A percentile compares a stretch with the other conserved stretches of the same genome.
Evolutionary conservation across 2,329 filamentous ascomycete genomes (phyloP).

Genomic region (Phaeosphaeriaceae sp.): DNA sequence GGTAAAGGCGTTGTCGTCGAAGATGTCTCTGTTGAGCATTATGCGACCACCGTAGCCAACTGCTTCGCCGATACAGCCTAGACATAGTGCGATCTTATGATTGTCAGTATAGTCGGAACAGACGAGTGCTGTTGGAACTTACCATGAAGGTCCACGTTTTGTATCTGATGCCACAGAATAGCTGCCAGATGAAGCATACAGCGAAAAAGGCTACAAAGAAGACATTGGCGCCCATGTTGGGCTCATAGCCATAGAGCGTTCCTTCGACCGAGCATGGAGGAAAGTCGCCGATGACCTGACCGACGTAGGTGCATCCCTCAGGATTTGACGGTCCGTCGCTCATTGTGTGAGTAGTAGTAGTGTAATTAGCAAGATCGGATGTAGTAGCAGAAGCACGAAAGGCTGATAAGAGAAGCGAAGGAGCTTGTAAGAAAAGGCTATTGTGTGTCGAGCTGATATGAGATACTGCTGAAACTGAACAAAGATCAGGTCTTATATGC

Average conservation of each 20-base stretch:
- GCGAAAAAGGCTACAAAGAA: conserved; percentile 63
- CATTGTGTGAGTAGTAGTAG: conserved; percentile 17
- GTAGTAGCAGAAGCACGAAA: not conserved
- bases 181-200: conserved; percentile 57
- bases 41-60: conserved; percentile 66
- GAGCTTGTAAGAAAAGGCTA: not conserved
- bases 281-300: conserved; percentile 1
- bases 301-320: conserved; percentile 12
- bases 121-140: not conserved
- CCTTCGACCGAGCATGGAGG: conserved; percentile 47
- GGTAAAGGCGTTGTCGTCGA: conserved; percentile 56
- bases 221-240: conserved; percentile 59
- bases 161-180: conserved; percentile 59
- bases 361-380: not conserved
- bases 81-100: conserved; percentile 51
- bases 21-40: conserved; percentile 62
- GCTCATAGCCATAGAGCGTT: conserved; percentile 64
- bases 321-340: conserved; percentile 29
- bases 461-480: not conserved
- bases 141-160: conserved; percentile 64
- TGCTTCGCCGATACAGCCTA: conserved; percentile 60
- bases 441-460: conserved; percentile 4
- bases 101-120: conserved; percentile 7
- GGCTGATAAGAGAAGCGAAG: not conserved
- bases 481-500: conserved; percentile 23